Evolutionary conservation across 148 eudicot species (phyloP), one percentile per base, ranked within the genome.

Genomic region (Silene conica): DNA sequence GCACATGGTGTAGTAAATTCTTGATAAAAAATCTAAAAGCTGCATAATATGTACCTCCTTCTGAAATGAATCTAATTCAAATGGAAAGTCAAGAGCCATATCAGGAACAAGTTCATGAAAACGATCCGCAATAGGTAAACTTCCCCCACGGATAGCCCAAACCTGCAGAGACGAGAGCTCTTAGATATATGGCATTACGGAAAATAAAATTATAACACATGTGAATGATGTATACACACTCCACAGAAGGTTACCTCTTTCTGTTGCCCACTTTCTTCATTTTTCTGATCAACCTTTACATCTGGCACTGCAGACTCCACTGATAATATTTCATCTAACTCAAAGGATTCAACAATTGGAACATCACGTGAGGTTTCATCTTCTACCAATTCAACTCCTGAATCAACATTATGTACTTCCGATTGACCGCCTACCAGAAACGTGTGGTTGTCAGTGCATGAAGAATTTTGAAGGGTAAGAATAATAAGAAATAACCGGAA

Each of bases 71-170:
- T 94, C 98, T 63, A 94, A 82, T 81, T 94, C 93, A 78, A 94
- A 94, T 52, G 97, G 96, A 81, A 87, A 94, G 61, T 89, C 89
- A 25, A 91, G 89, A 63, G 98, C 98, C 96, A 91, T 75, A 77
- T 94, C 97, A 69, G 98, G 98, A 82, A 94, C 91, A 82, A 88
- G 97, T 76, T 89, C 95, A 80, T 83, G 79, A 84, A 93, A 93
- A 61, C 75, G 79, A 52, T 85, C 91, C 18, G 88, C 85, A 67
- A 93, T 87, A 58, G 67, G 77, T 73, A 85, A 83, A 77, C 55
- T 57, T 28, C 84, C 83, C 21, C 89, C 92, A 50, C 78, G 85
- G 66, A 89, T 72, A 72, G 96, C 98, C 98, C 97, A 89, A 70
- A 80, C 82, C 98, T 93, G 78, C 73, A 79, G 76, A 78, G 26